Evolutionary conservation across 352 stramenopile genomes (phyloP).

Genomic region (Phytophthora sp.): DNA sequence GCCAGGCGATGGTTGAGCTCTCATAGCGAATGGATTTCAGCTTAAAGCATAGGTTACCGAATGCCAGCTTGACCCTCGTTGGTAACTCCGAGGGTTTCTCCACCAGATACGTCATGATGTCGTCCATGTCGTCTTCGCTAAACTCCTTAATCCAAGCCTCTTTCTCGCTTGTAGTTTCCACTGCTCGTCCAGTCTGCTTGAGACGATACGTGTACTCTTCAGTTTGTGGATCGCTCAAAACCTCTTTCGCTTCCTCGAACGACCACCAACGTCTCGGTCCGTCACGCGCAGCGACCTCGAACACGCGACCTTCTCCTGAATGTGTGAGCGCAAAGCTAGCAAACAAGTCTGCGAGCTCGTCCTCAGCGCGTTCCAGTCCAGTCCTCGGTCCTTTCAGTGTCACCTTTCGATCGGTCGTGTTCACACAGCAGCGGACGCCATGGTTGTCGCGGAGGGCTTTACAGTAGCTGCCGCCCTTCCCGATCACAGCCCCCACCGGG

Average conservation of each 20-base stretch:
- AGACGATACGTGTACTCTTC: slow-evolving; percentile 30
- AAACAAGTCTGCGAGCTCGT: slow-evolving; percentile 36
- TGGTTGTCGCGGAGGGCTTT: slow-evolving; percentile 35
- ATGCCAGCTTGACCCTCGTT: slow-evolving; percentile 28
- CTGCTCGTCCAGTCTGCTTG: slow-evolving; percentile 24
- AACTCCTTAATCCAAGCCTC: slow-evolving; percentile 40
- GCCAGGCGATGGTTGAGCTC: slow-evolving; percentile 30
- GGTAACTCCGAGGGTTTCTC: slow-evolving; percentile 11
- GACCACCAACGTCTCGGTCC: slow-evolving; percentile 30
- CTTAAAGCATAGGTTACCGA: slow-evolving; percentile 43
- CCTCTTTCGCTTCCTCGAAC: slow-evolving; percentile 27
- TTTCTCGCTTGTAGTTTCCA: slow-evolving; percentile 10
- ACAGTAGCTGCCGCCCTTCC: slow-evolving; percentile 42
- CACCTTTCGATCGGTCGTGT: slow-evolving; percentile 29
- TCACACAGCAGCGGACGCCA: slow-evolving; percentile 35
- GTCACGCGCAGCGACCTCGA: slow-evolving; percentile 31
- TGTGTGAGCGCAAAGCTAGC: slow-evolving; percentile 14
- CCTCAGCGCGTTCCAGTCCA: slow-evolving; percentile 18
- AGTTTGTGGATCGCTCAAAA: slow-evolving; percentile 16
- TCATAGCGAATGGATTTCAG: slow-evolving; percentile 27
- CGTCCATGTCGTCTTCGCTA: slow-evolving; percentile 16
- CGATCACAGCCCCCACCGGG: slow-evolving; percentile 48
- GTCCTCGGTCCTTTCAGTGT: slow-evolving; percentile 25
- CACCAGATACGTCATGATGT: slow-evolving; percentile 32
- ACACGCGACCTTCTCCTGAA: slow-evolving; percentile 14